phyloP scores from a whole-genome alignment of 805 yeast species.

The Torulaspora franciscae region DNA sequence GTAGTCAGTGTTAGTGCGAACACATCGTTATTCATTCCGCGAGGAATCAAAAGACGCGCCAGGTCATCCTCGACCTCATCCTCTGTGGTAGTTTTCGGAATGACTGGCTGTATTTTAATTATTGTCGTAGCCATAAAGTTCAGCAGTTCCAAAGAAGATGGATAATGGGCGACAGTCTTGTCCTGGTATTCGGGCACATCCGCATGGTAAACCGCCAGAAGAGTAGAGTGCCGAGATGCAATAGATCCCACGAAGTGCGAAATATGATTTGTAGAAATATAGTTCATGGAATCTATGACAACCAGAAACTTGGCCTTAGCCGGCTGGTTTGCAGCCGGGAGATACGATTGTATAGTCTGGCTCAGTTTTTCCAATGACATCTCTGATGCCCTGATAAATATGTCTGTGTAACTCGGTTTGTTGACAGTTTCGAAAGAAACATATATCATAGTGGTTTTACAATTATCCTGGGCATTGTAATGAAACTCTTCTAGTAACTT shows the following conservation, averaged over 20 bases:
- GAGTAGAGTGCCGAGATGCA: constrained; percentile 43
- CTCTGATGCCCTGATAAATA: constrained; percentile 44
- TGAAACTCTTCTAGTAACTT: constrained; percentile 55
- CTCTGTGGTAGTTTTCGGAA: constrained; percentile 37
- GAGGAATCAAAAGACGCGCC: constrained; percentile 44
- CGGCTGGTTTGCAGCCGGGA: constrained; percentile 20
- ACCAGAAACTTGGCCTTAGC: constrained; percentile 39
- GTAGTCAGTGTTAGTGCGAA: constrained; percentile 54
- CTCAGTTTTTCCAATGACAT: constrained; percentile 18
- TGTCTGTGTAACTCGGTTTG: constrained; percentile 46
- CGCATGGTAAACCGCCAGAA: constrained; percentile 47
- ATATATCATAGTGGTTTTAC: constrained; percentile 41
- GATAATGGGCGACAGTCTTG: constrained; percentile 41
- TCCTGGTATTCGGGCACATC: constrained; percentile 38
- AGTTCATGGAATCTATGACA: constrained; percentile 66
- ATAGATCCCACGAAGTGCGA: constrained; percentile 48
- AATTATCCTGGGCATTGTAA: constrained; percentile 33
- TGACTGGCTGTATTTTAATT: constrained; percentile 52
- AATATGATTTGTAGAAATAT: constrained; percentile 43
- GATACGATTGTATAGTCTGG: constrained; percentile 20
- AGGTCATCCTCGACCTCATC: constrained; percentile 44
- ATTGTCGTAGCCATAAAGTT: constrained; percentile 72
- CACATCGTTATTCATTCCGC: constrained; percentile 43
- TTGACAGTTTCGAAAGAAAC: constrained; percentile 65
- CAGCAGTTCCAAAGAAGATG: constrained; percentile 48